phyloP scores from a whole-genome alignment of 1,284 basidiomycete genomes.

The Xerocomus amazonicus region DNA sequence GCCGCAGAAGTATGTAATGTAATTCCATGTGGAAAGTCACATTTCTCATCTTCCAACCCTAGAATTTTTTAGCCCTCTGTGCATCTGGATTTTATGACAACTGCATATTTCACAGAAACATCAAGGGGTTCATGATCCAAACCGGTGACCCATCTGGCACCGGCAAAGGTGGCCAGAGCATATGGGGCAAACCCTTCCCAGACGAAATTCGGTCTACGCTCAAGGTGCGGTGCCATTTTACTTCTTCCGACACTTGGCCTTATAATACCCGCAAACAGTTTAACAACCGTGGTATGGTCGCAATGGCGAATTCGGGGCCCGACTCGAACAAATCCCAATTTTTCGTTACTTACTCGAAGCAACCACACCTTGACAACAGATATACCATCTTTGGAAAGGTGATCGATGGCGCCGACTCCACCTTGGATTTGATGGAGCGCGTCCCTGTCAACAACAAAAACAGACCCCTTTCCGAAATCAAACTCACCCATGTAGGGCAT shows the following conservation, averaged over 20 bases:
- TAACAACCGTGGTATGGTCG: conserved; percentile 89
- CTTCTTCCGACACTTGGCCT: not conserved
- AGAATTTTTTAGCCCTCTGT: conserved; percentile 95
- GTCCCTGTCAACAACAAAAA: conserved; percentile 91
- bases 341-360: conserved; percentile 91
- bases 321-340: conserved; percentile 95
- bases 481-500: conserved; percentile 65
- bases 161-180: conserved; percentile 81
- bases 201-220: conserved; percentile 91
- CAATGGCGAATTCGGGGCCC: conserved; percentile 94
- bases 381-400: conserved; percentile 94
- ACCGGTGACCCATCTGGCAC: conserved; percentile 83
- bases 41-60: conserved; percentile 9
- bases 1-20: conserved; percentile 75
- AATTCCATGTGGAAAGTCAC: conserved; percentile 12
- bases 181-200: conserved; percentile 83
- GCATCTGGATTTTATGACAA: conserved; percentile 87
- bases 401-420: conserved; percentile 90
- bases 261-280: conserved; percentile 53
- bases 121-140: conserved; percentile 95
- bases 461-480: conserved; percentile 82
- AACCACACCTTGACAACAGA: conserved; percentile 88
- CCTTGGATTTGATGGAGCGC: conserved; percentile 87
- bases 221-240: conserved; percentile 55
- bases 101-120: conserved; percentile 90